A percentile compares a stretch with the other conserved stretches of the same genome.
These are phyloP conservation scores for Chondrostereum purpureum DNA, from an alignment of 1,284 basidiomycete species.

Conservation along the genomic window DNA sequence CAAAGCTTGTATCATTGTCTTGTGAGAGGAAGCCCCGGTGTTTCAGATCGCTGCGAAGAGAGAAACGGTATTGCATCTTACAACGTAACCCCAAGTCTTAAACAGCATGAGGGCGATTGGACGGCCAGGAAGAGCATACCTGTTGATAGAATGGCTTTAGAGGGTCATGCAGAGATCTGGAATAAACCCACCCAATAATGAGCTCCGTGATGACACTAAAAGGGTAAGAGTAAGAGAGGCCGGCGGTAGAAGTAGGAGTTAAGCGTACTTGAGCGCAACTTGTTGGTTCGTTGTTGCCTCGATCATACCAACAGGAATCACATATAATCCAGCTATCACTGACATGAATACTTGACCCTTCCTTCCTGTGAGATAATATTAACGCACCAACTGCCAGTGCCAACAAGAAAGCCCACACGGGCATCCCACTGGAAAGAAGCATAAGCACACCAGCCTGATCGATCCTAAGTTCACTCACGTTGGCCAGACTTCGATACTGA, in stretches of 20 bases:
- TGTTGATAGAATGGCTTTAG: constrained; percentile 18
- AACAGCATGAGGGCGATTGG: constrained; percentile 61
- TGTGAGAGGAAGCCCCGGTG: neutral
- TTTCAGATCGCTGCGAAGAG: neutral
- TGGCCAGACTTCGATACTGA: constrained; percentile 51
- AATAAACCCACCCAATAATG: constrained; percentile 39
- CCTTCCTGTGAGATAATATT: neutral
- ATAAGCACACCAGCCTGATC: neutral
- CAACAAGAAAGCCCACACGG: constrained; percentile 16
- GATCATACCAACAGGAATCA: constrained; percentile 45
- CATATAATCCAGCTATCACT: constrained; percentile 17
- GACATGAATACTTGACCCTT: constrained; percentile 11
- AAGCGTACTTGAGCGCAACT: constrained; percentile 16
- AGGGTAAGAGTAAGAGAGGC: constrained; percentile 21
- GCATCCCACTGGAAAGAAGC: constrained; percentile 9
- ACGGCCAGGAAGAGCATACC: constrained; percentile 35
- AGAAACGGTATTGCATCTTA: constrained; percentile 24
- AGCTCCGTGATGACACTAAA: constrained; percentile 41
- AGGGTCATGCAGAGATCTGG: constrained; percentile 39
- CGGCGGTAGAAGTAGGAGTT: constrained; percentile 16
- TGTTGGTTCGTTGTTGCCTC: constrained; percentile 27
- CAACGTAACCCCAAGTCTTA: constrained; percentile 40
- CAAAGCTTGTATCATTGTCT: constrained; percentile 31
- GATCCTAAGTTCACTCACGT: constrained; percentile 17
- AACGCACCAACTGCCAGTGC: constrained; percentile 16